Percentiles rank a stretch among this genome's conserved stretches.
Conservation (phyloP, 2,329 filamentous ascomycete species). For the Fusarium illudens region DNA sequence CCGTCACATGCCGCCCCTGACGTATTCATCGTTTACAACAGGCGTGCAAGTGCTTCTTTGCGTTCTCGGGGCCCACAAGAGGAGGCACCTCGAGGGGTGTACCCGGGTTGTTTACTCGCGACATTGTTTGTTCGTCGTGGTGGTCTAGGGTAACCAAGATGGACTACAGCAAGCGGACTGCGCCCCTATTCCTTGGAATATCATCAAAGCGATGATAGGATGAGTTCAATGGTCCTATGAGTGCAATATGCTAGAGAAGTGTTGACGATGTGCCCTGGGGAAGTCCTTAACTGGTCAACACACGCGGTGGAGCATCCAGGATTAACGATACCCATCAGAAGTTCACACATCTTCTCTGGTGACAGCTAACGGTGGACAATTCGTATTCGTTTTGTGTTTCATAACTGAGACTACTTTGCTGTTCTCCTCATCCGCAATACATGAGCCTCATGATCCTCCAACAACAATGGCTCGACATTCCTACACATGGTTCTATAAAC, state of each 20-base stretch:
- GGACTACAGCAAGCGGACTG: not conserved
- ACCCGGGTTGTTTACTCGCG: too few species aligned
- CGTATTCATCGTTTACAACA: not conserved
- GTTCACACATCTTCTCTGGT: not conserved
- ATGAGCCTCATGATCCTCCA: not conserved
- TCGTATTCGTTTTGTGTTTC: slow-evolving; percentile 10
- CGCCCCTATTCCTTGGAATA: too few species aligned
- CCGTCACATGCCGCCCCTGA: slow-evolving; percentile 5
- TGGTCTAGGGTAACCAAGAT: not conserved
- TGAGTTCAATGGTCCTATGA: too few species aligned
- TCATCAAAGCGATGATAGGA: too few species aligned
- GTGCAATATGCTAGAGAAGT: too few species aligned
- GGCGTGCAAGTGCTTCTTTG: not conserved
- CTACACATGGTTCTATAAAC: not conserved
- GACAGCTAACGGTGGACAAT: not conserved
- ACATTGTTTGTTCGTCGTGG: not conserved
- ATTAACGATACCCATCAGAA: too few species aligned
- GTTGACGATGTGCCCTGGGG: too few species aligned
- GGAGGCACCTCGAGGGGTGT: not conserved
- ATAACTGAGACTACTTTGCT: slow-evolving; percentile 12
- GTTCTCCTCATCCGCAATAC: not conserved
- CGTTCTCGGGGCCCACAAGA: too few species aligned
- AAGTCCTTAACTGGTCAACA: too few species aligned
- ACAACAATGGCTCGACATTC: not conserved
- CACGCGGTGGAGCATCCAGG: too few species aligned